Conservation (phyloP, 371 early-diverging fungal genomes). For the Mucor saturninus region DNA sequence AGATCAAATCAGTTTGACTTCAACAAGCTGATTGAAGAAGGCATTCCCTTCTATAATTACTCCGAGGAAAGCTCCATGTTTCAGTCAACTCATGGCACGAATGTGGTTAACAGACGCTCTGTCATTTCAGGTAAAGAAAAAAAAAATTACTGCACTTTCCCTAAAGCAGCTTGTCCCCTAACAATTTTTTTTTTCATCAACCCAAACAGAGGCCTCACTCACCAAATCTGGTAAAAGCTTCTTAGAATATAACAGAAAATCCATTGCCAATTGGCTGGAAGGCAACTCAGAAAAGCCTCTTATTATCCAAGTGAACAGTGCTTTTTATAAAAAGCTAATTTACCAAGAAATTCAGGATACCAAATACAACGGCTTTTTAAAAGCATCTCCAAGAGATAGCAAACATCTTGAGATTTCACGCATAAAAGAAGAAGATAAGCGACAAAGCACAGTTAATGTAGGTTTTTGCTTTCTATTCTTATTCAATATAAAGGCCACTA, state of each 20-base stretch:
- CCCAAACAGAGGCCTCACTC: conserved; percentile 13
- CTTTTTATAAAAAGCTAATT: conserved; percentile 59
- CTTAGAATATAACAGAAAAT: conserved; percentile 19
- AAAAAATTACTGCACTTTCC: too few species aligned
- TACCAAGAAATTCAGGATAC: conserved; percentile 66
- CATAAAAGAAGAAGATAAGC: conserved; percentile 41
- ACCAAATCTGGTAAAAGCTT: conserved; percentile 19
- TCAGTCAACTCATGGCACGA: conserved; percentile 19
- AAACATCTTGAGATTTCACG: conserved; percentile 41
- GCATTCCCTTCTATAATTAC: conserved; percentile 50
- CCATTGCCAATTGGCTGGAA: conserved; percentile 45
- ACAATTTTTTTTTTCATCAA: background rate
- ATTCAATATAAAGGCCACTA: too few species aligned
- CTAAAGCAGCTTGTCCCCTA: too few species aligned
- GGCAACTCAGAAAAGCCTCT: conserved; percentile 34
- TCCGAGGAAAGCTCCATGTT: conserved; percentile 37
- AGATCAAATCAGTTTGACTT: conserved; percentile 77
- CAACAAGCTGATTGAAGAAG: conserved; percentile 62
- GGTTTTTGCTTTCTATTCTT: background rate
- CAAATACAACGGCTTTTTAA: conserved; percentile 43
- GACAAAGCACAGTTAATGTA: conserved; percentile 25
- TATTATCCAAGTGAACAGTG: conserved; percentile 44
- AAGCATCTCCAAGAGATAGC: conserved; percentile 39
- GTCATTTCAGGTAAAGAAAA: conserved; percentile 16
- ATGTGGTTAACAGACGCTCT: conserved; percentile 15